phyloP scores from a whole-genome alignment of 2,329 filamentous ascomycete genomes.

The Exophiala sideris region DNA sequence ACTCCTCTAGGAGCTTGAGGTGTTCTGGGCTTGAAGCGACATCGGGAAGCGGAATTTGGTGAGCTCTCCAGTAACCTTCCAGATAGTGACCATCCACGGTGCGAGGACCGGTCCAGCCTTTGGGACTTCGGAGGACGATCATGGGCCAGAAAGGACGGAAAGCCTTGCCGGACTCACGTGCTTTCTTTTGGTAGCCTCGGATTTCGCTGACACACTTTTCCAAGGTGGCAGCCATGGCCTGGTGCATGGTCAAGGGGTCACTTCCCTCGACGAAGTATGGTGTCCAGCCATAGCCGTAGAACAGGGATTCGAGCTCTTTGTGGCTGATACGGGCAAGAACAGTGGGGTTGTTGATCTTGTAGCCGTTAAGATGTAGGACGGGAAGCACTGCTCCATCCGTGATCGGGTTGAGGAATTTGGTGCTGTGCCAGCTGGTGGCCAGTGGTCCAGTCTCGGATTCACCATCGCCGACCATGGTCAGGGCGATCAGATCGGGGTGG shows the following conservation, averaged over 20 bases:
- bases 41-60: conserved; percentile 73
- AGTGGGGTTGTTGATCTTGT: conserved; percentile 81
- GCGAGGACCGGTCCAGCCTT: conserved; percentile 75
- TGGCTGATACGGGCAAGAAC: conserved; percentile 70
- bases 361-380: conserved; percentile 75
- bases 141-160: conserved; percentile 74
- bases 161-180: conserved; percentile 65
- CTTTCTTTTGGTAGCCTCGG: conserved; percentile 64
- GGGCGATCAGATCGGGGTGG: conserved; percentile 67
- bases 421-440: conserved; percentile 77
- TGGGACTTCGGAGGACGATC: conserved; percentile 72
- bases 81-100: conserved; percentile 68
- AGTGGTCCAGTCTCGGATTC: conserved; percentile 78
- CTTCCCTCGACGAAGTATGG: conserved; percentile 78
- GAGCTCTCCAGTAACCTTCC: conserved; percentile 73
- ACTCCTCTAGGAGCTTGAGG: conserved; percentile 66
- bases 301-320: conserved; percentile 66
- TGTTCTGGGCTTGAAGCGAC: conserved; percentile 63
- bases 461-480: conserved; percentile 77
- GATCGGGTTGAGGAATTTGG: conserved; percentile 76
- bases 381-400: conserved; percentile 74
- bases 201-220: conserved; percentile 72
- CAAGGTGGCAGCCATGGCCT: conserved; percentile 74
- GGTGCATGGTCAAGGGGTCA: conserved; percentile 71
- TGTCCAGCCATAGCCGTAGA: conserved; percentile 72